Base-by-base conservation (phyloP, 2,329 filamentous ascomycete genomes). In the Trichoderma guizhouense region DNA sequence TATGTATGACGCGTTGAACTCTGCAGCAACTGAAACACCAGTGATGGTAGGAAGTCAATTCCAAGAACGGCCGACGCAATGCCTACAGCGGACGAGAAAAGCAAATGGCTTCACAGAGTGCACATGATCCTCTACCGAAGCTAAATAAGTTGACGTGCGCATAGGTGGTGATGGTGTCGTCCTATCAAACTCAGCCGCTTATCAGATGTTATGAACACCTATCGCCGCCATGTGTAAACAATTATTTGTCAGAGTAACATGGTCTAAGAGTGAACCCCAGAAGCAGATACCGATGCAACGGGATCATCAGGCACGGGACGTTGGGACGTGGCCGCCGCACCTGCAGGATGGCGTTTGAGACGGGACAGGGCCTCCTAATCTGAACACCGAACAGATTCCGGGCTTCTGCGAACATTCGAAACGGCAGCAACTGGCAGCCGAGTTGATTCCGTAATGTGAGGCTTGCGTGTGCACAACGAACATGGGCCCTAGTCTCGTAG, bases 221-320 rank as follows among this genome's bases (percentile, higher is more conserved):
- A 63, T 63, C 24, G 9, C 15, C 12, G 21, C 12, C 57, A 15
- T 43, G 28, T 30, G 60, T 18, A 43, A 39, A 28, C 15, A 14
- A 4, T 18, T 28, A 21, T 28, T 63, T 43, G 60, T 26, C 60
- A 63, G 36, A 39, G 36, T 28, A 43, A 63, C 14, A 30, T 34
- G 60, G 60, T 11, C 14, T 2, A 34, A 34, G n/a, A n/a, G n/a
- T 4, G 14, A 6, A 12, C 36, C 24, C 60, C 24, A 63, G 34
- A 43, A 43, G 60, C 64, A 53, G 64, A 58, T 30, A 21, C 64
- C 53, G 64, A 58, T 67, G 24, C 53, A 61, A 36, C 66, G 65
- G 65, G 65, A 68, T 68, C 65, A 60, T 18, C 65, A 47, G 65
- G 36, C 64, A 39, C 64, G 64, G 32, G 24, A 67, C 64, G 64